Evolutionary conservation across 2,329 filamentous ascomycete species (phyloP).

Genomic region (Alternaria angustiovoidea): DNA sequence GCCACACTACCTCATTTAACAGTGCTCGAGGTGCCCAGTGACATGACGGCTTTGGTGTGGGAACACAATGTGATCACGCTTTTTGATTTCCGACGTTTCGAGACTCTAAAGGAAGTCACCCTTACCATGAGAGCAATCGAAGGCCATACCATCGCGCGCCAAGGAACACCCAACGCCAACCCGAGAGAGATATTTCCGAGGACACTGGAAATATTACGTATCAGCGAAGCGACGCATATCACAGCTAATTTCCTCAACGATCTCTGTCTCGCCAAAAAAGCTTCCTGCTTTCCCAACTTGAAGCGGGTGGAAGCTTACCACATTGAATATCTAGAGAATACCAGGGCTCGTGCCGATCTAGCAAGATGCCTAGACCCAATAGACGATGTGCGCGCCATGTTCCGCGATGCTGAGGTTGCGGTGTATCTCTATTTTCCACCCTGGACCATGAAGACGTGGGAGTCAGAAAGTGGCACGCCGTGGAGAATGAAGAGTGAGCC

Average conservation of each 20-base stretch:
- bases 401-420: slow-evolving; percentile 7
- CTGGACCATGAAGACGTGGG: slow-evolving; percentile 15
- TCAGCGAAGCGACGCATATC: slow-evolving; percentile 19
- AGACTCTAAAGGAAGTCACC: slow-evolving; percentile 16
- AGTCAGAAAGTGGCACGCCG: slow-evolving; percentile 9
- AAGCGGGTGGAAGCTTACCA: slow-evolving; percentile 23
- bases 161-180: not conserved
- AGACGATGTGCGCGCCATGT: slow-evolving; percentile 3
- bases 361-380: not conserved
- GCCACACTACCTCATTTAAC: slow-evolving; percentile 2
- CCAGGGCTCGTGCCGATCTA: not conserved
- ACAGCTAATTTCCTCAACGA: slow-evolving; percentile 14
- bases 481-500: slow-evolving; percentile 14
- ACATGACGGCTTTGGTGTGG: slow-evolving; percentile 14
- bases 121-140: slow-evolving; percentile 23
- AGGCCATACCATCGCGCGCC: not conserved
- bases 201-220: slow-evolving; percentile 20
- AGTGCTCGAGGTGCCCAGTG: slow-evolving; percentile 19
- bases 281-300: slow-evolving; percentile 4
- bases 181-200: slow-evolving; percentile 18
- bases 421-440: slow-evolving; percentile 20
- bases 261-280: slow-evolving; percentile 18
- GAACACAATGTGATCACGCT: not conserved
- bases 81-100: slow-evolving; percentile 22
- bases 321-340: not conserved